Conservation (phyloP, 345 rosid species). For the Streptanthus diversifolius region DNA sequence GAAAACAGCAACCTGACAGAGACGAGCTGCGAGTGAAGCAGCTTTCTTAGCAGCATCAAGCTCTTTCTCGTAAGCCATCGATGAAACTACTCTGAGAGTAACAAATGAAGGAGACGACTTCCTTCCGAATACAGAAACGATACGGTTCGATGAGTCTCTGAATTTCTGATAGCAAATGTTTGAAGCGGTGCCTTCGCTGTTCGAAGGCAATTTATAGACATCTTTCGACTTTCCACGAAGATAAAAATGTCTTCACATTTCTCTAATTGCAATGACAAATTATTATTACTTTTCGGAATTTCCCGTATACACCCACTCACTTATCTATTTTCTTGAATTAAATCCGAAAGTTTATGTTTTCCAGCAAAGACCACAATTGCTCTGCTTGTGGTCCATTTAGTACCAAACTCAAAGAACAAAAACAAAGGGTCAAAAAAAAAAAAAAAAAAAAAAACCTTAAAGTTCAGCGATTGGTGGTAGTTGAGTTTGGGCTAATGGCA, state of each 20-base stretch:
- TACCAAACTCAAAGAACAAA: background rate
- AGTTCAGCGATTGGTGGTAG: conserved; percentile 20
- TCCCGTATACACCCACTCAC: background rate
- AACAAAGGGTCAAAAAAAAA: background rate
- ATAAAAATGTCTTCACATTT: background rate
- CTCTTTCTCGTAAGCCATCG: conserved; percentile 75
- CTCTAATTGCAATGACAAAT: background rate
- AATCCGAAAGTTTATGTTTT: background rate
- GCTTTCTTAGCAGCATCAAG: conserved; percentile 92
- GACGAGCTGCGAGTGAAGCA: conserved; percentile 81
- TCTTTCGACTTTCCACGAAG: conserved; percentile 17
- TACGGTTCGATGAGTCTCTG: conserved; percentile 8
- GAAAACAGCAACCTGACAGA: conserved; percentile 59
- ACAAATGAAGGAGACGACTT: conserved; percentile 27
- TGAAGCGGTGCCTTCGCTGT: conserved; percentile 20
- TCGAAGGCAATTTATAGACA: conserved; percentile 40
- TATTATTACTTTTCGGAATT: conserved; percentile 3
- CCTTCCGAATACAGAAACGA: conserved; percentile 17
- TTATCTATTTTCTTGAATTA: background rate
- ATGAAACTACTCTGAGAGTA: conserved; percentile 33
- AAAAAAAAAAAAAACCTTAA: background rate
- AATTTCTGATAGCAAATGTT: conserved; percentile 2
- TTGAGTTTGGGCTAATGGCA: conserved; percentile 11
- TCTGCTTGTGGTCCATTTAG: background rate
- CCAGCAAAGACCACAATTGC: background rate